Percentiles rank a stretch among this genome's conserved stretches.
Conservation (phyloP, 1,284 basidiomycete genomes). For the Schizophyllum commune region DNA sequence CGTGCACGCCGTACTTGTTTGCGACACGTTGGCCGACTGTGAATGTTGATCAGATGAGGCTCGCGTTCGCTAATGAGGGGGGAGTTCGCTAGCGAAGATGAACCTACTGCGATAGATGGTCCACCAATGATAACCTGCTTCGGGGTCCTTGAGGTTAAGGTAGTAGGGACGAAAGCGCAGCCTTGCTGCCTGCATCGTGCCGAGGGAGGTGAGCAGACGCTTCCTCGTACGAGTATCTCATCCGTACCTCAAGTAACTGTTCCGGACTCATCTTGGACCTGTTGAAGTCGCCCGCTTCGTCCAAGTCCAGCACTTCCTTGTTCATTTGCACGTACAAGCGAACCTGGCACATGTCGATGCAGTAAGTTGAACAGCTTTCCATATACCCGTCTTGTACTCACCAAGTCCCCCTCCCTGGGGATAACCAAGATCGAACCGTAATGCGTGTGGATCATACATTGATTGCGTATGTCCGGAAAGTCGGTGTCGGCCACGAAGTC, state of each 20-base stretch:
- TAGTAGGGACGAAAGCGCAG: slow-evolving; percentile 9
- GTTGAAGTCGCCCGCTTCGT: neutral
- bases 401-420: slow-evolving; percentile 15
- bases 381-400: too few species aligned
- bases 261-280: neutral
- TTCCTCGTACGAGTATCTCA: neutral
- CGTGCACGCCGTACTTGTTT: slow-evolving; percentile 16
- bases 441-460: slow-evolving; percentile 16
- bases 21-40: slow-evolving; percentile 23
- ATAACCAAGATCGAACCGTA: slow-evolving; percentile 15
- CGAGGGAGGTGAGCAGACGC: neutral
- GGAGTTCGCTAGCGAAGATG: neutral
- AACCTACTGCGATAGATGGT: slow-evolving; percentile 7
- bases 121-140: slow-evolving; percentile 7
- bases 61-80: too few species aligned
- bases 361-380: too few species aligned
- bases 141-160: slow-evolving; percentile 11
- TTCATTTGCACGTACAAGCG: slow-evolving; percentile 7
- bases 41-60: neutral
- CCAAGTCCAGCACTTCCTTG: neutral
- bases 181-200: slow-evolving; percentile 3
- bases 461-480: slow-evolving; percentile 17
- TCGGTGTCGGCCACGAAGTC: slow-evolving; percentile 16
- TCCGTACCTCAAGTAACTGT: neutral
- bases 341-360: slow-evolving; percentile 14